phyloP scores from a whole-genome alignment of 495 filamentous ascomycete genomes.

The Hyaloscypha finlandica region DNA sequence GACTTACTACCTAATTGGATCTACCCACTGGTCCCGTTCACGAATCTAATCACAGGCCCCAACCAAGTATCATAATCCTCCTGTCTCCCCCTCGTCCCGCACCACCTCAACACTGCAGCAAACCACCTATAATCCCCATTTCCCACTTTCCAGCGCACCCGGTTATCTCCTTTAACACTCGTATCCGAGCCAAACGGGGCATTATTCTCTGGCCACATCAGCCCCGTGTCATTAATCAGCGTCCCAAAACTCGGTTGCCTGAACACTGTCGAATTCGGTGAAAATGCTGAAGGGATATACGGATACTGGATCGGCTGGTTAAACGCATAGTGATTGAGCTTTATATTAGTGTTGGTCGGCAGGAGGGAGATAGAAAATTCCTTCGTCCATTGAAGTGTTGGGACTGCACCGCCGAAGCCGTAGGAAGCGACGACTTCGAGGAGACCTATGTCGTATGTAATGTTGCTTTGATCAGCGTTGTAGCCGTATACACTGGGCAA shows the following conservation, averaged over 20 bases:
- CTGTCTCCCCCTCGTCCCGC: conserved; percentile 19
- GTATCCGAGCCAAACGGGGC: conserved; percentile 21
- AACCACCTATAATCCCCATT: conserved; percentile 32
- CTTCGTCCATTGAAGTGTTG: conserved; percentile 26
- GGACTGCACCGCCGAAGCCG: background rate
- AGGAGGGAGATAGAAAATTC: conserved; percentile 30
- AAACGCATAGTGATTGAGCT: conserved; percentile 30
- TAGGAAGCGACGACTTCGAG: conserved; percentile 1
- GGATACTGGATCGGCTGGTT: conserved; percentile 19
- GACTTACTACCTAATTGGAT: no score
- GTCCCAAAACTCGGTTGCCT: conserved; percentile 27
- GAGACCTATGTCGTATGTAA: conserved; percentile 1
- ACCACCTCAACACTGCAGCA: conserved; percentile 30
- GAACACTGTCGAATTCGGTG: conserved; percentile 17
- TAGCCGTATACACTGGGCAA: background rate
- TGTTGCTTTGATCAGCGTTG: background rate
- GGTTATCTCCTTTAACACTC: conserved; percentile 14
- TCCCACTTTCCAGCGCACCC: conserved; percentile 21
- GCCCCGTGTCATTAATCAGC: conserved; percentile 18
- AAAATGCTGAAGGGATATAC: conserved; percentile 20
- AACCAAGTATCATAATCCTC: conserved; percentile 34
- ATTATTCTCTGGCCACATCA: conserved; percentile 27
- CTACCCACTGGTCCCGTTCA: no score
- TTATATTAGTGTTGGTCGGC: conserved; percentile 30
- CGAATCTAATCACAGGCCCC: conserved; percentile 27